Base-by-base conservation (phyloP, 371 early-diverging fungal species). In the Syncephalastrum contaminatum region DNA sequence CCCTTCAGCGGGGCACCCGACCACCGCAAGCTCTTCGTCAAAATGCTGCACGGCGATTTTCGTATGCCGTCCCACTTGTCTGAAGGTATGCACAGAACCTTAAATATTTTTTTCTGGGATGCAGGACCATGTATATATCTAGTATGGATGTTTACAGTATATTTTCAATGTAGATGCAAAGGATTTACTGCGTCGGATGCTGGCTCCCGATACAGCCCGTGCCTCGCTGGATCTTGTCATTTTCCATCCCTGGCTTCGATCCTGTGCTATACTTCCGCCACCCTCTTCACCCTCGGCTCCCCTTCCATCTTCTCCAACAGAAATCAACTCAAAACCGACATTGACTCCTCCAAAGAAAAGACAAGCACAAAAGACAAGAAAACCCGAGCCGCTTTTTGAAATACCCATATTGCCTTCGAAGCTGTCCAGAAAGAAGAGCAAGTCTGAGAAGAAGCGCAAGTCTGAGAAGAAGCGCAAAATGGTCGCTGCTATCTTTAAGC, bases 191-290 rank as follows among this genome's bases (percentile, higher is more conserved):
- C 59, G 57, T 25, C 63, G 69, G 13, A 71, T 77, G 74, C 49
- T 77, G 39, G 67, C 74, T 27, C 72, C 77, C 13, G 67, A 67
- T 48, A 22, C 57, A 2, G 64, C 59, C 12, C 54, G 77, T 13
- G 74, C 74, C 15, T 73, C 77, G 14, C 52, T 77, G 21, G 77
- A 77, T 53, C 59, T 73, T 4, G 55, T 77, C 16, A 60, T 72
- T 13, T 67, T 68, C 48, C 77, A 77, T 54, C 72, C 72, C 22
- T 77, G 77, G 77, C 40, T 77, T 15, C 48, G 59, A 42, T 22
- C 61, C 14, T 68, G 41, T 47, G 8, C 50, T 45, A 54, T 53
- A 43, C 43, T 53, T 39, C 46, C 57, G 25, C 56, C 56, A 42
- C 40, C 46, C 51, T 30, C 36, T 6, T 10, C 36, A 3, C 36